These are phyloP conservation scores for Flueggea neowawraea DNA, from an alignment of 441 rosid species.

Conservation along the genomic window DNA sequence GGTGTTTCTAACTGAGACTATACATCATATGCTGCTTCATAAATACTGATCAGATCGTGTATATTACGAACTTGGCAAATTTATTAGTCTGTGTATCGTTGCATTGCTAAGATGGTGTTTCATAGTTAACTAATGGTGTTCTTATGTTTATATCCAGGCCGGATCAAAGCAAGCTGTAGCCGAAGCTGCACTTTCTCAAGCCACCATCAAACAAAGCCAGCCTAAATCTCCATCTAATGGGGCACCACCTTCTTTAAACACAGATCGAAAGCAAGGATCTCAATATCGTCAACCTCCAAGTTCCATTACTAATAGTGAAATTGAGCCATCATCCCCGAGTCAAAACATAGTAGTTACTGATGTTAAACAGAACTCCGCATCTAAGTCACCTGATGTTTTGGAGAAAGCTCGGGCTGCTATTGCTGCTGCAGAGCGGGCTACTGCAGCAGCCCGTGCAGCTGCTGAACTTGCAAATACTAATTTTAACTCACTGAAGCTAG, in stretches of 20 bases:
- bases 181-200: constrained; percentile 35
- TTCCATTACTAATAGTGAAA: constrained; percentile 16
- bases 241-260: constrained; percentile 21
- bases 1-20: no score
- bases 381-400: constrained; percentile 54
- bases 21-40: no score
- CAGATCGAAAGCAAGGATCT: constrained; percentile 28
- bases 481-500: constrained; percentile 35
- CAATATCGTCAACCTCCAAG: constrained; percentile 28
- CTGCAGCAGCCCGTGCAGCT: constrained; percentile 84
- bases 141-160: constrained; percentile 32
- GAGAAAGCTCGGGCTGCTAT: constrained; percentile 84
- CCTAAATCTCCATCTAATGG: constrained; percentile 40
- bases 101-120: no score
- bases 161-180: constrained; percentile 62
- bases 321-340: constrained; percentile 27
- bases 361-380: constrained; percentile 22
- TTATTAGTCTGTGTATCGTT: no score
- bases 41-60: no score
- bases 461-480: constrained; percentile 62
- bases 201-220: constrained; percentile 31
- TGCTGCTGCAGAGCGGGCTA: constrained; percentile 83
- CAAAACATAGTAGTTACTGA: constrained; percentile 23
- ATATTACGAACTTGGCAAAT: no score
- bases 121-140: neutral